Evolutionary conservation across 306 rosid genomes (phyloP).

Genomic region (Acacia melanoxylon): DNA sequence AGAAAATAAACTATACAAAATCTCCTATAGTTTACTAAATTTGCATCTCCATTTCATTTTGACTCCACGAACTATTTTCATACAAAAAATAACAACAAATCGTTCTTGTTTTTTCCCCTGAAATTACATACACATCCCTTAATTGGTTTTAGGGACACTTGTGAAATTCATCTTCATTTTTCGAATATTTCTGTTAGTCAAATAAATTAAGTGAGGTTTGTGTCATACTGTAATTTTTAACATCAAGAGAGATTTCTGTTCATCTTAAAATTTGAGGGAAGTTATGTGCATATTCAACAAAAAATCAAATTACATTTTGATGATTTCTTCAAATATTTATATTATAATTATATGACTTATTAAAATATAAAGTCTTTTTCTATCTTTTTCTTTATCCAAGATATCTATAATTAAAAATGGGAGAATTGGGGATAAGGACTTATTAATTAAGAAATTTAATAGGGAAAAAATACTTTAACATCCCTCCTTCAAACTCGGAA

Average conservation of each 20-base stretch:
- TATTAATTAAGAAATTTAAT: no score
- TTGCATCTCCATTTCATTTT: no score
- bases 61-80: no score
- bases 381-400: neutral
- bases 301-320: neutral
- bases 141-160: no score
- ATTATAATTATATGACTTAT: neutral
- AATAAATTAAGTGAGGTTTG: neutral
- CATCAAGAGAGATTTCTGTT: neutral
- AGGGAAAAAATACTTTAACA: neutral
- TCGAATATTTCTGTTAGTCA: neutral
- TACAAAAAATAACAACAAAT: neutral
- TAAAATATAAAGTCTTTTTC: neutral
- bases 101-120: no score
- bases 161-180: no score
- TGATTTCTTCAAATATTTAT: neutral
- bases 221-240: neutral
- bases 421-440: neutral
- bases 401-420: neutral
- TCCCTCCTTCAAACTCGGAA: no score
- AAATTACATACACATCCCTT: no score
- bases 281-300: neutral
- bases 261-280: neutral
- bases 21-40: neutral
- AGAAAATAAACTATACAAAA: neutral